Evolutionary conservation across 2,329 filamentous ascomycete genomes (phyloP).

Genomic region (Aspergillaceae sp.): DNA sequence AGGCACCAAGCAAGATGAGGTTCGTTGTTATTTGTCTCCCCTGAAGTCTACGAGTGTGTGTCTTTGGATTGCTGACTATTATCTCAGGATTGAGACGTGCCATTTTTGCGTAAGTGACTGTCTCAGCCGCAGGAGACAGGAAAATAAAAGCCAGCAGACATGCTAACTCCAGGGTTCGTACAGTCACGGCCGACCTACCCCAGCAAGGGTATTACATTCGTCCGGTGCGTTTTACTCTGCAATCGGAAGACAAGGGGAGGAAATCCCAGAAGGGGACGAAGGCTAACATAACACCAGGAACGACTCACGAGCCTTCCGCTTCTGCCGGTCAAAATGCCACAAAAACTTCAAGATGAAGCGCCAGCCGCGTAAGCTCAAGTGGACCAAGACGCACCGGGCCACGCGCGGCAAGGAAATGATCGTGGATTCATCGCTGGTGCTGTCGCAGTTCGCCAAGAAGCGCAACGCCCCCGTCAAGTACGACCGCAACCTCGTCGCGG

Average conservation of each 20-base stretch:
- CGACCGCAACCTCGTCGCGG: slow-evolving; percentile 81
- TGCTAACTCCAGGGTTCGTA: not conserved
- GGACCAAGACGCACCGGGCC: slow-evolving; percentile 89
- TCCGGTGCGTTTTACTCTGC: slow-evolving; percentile 32
- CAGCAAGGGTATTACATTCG: slow-evolving; percentile 58
- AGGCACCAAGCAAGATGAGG: slow-evolving; percentile 11
- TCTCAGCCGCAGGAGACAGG: slow-evolving; percentile 25
- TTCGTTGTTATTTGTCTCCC: slow-evolving; percentile 1
- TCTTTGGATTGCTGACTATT: not conserved
- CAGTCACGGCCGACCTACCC: slow-evolving; percentile 52
- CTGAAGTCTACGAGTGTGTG: no score
- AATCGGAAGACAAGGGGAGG: slow-evolving; percentile 6
- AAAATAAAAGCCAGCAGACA: no score
- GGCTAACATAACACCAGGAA: slow-evolving; percentile 27
- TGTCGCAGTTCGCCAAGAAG: slow-evolving; percentile 70
- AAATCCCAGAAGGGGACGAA: not conserved
- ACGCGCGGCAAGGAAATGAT: slow-evolving; percentile 80
- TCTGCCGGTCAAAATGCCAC: slow-evolving; percentile 61
- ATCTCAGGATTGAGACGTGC: slow-evolving; percentile 49
- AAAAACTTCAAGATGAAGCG: slow-evolving; percentile 95
- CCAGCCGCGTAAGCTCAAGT: slow-evolving; percentile 91
- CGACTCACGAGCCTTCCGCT: slow-evolving; percentile 57
- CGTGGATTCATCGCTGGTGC: slow-evolving; percentile 75
- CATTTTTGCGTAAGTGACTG: slow-evolving; percentile 49
- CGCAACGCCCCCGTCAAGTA: slow-evolving; percentile 94